Evolutionary conservation across 2,329 filamentous ascomycete species (phyloP).

Genomic region (Teratosphaeriaceae sp.): DNA sequence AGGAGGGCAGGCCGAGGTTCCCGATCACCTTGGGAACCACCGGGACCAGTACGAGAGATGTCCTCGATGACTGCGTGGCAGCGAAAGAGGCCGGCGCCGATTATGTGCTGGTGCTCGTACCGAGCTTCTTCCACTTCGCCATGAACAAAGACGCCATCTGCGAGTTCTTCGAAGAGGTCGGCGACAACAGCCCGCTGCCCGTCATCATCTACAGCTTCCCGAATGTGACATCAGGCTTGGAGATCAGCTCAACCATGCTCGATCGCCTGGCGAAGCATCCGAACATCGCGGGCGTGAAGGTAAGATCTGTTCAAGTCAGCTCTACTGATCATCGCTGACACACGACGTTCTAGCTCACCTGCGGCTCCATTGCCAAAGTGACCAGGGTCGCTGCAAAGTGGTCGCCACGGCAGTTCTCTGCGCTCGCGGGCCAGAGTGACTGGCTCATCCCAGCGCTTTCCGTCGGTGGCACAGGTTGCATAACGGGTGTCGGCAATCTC

Average conservation of each 20-base stretch:
- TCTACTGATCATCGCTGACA: not conserved
- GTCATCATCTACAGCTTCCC: slow-evolving; percentile 45
- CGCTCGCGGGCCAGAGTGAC: slow-evolving; percentile 38
- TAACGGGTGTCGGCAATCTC: slow-evolving; percentile 58
- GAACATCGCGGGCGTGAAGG: slow-evolving; percentile 33
- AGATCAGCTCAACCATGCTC: slow-evolving; percentile 38
- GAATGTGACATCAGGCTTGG: slow-evolving; percentile 36
- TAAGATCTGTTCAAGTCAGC: not conserved
- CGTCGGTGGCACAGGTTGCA: slow-evolving; percentile 53
- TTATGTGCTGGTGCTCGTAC: slow-evolving; percentile 33
- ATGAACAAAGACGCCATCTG: slow-evolving; percentile 32
- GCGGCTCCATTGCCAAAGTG: slow-evolving; percentile 37
- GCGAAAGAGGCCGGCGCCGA: slow-evolving; percentile 34
- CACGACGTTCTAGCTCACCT: slow-evolving; percentile 23
- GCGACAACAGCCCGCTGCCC: slow-evolving; percentile 34
- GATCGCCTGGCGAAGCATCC: slow-evolving; percentile 29
- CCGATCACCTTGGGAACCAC: slow-evolving; percentile 38
- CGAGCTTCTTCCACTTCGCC: slow-evolving; percentile 36
- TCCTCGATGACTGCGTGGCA: slow-evolving; percentile 33
- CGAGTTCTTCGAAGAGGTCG: slow-evolving; percentile 31
- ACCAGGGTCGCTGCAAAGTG: slow-evolving; percentile 33
- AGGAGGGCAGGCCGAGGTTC: slow-evolving; percentile 28
- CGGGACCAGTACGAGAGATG: slow-evolving; percentile 33
- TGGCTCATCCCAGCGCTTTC: slow-evolving; percentile 50
- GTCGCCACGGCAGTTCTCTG: slow-evolving; percentile 31